These are phyloP conservation scores for Lepiota venenata DNA, from an alignment of 768 basidiomycete species.

Conservation along the genomic window DNA sequence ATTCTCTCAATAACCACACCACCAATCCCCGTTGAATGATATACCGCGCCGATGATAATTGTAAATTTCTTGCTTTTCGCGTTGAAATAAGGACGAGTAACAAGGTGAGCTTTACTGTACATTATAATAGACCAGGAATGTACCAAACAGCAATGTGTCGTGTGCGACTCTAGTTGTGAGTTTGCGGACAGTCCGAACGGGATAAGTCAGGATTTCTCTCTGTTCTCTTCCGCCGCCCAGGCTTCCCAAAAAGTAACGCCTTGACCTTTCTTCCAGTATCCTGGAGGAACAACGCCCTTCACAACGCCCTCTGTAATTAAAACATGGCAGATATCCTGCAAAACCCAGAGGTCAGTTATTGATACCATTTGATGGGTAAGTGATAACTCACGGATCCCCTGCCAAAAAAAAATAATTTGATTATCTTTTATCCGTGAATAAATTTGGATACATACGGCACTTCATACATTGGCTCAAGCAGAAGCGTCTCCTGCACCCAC, in stretches of 20 bases:
- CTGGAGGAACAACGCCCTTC: constrained; percentile 54
- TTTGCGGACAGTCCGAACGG: not conserved
- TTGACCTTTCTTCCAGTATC: constrained; percentile 75
- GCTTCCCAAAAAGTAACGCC: constrained; percentile 70
- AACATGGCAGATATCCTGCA: constrained; percentile 75
- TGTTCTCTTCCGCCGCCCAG: constrained; percentile 67
- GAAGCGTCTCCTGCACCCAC: constrained; percentile 60
- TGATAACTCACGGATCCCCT: constrained; percentile 61
- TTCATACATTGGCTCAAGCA: constrained; percentile 93
- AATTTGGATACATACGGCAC: constrained; percentile 61
- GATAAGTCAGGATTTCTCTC: constrained; percentile 5
- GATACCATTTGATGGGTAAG: not conserved
- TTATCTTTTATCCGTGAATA: not conserved
- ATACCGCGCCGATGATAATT: constrained; percentile 11
- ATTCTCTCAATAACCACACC: not conserved
- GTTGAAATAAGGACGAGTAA: not conserved
- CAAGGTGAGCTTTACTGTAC: not conserved
- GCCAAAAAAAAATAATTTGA: constrained; percentile 3
- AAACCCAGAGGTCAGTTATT: not conserved
- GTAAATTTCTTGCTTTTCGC: not conserved
- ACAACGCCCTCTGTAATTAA: constrained; percentile 75
- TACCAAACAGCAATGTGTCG: not conserved
- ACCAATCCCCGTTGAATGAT: constrained; percentile 14
- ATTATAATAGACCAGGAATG: not conserved
- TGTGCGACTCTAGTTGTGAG: not conserved